Evolutionary conservation across 768 basidiomycete species (phyloP).

Genomic region (Podaxis rugospora): DNA sequence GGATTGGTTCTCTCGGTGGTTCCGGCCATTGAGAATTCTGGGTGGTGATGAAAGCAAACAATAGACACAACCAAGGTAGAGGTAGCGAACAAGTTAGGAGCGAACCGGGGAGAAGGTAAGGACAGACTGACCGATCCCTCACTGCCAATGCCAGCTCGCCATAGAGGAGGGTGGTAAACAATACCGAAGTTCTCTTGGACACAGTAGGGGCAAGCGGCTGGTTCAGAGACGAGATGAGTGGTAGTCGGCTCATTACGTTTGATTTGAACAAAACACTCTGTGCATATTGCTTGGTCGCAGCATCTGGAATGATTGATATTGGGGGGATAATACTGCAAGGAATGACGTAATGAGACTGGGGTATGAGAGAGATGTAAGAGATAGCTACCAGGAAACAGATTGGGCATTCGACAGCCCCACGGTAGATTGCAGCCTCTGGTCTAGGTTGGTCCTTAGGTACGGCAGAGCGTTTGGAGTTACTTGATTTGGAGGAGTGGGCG

Average conservation of each 20-base stretch:
- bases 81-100: background rate
- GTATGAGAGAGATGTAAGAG: slow-evolving; percentile 11
- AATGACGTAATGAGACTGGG: slow-evolving; percentile 25
- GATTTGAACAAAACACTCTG: slow-evolving; percentile 99
- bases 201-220: slow-evolving; percentile 96
- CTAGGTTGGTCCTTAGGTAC: slow-evolving; percentile 61
- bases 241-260: slow-evolving; percentile 93
- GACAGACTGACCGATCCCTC: slow-evolving; percentile 58
- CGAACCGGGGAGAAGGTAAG: slow-evolving; percentile 5
- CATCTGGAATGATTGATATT: slow-evolving; percentile 98
- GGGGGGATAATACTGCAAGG: slow-evolving; percentile 84
- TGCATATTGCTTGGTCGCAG: slow-evolving; percentile 98
- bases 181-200: slow-evolving; percentile 97
- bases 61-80: background rate
- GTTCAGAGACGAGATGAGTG: slow-evolving; percentile 94
- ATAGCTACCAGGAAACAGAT: slow-evolving; percentile 91
- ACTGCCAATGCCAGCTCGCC: slow-evolving; percentile 76
- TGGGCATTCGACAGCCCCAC: slow-evolving; percentile 89
- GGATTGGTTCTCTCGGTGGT: slow-evolving; percentile 28
- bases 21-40: slow-evolving; percentile 42
- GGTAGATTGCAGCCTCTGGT: slow-evolving; percentile 79
- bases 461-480: slow-evolving; percentile 51
- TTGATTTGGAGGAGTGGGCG: slow-evolving; percentile 30
- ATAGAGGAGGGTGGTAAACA: slow-evolving; percentile 76
- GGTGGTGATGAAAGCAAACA: slow-evolving; percentile 21